Base-by-base conservation (phyloP, 106 monocot genomes). In the Posidonia australis region DNA sequence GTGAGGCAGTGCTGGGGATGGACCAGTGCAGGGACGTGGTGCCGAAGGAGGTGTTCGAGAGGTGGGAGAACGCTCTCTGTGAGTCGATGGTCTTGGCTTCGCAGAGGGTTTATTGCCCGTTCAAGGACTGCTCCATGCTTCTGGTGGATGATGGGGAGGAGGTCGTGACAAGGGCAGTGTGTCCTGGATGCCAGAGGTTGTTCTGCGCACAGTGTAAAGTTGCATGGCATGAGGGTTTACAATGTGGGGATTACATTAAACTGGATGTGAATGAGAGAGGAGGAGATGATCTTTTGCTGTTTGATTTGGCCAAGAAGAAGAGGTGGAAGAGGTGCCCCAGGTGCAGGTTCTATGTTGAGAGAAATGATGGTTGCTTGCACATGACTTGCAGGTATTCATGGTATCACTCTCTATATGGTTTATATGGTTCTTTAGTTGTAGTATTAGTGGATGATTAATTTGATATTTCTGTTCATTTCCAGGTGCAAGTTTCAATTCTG, bases 291-390 rank as follows among this genome's bases (percentile, higher is more conserved):
- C 57, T 75, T 3, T 46, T 79, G 66, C 64, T 91, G 56, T 41
- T 78, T 49, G 22, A 81, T 53, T 6, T 81, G 44, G 90, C 81
- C 0, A 70, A 72, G 66, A 27, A 29, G 1, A 83, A 60, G 45
- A 66, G 69, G 17, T 86, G 90, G 83, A 62, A 71, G 73, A 76
- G 79, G 68, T 90, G 90, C 54, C 81, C 86, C 0, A 58, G 12
- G 10, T 86, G 90, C 71, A 77, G 59, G 68, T 83, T 74, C 54
- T 86, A 41, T 62, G 83, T 86, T 20, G 86, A 91, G 68, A 91
- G 67, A 74, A 75, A 14, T 6, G 31, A 69, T 0, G 86, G 86
- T 11, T 91, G 86, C 67, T 20, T 61, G 56, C 77, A 74, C 69
- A 74, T 86, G 10, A 77, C 27, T 0, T 85, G 85, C 85, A 89